Conservation (phyloP, 345 rosid genomes). For the Trapa incisa region DNA sequence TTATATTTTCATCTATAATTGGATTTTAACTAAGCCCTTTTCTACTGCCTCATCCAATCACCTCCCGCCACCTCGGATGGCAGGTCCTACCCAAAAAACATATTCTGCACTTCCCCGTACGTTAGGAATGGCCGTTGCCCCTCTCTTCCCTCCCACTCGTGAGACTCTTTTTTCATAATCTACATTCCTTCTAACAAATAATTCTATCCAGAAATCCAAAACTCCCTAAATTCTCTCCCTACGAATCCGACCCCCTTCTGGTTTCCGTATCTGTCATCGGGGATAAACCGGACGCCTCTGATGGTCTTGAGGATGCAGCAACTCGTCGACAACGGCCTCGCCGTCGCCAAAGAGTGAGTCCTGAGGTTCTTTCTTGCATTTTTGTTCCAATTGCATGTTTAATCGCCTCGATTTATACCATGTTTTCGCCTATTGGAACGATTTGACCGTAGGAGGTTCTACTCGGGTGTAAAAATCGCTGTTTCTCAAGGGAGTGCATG, state of each 20-base stretch:
- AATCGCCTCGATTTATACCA: background rate
- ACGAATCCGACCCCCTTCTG: background rate
- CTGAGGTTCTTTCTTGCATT: slow-evolving; percentile 9
- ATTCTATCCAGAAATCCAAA: background rate
- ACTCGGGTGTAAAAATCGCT: background rate
- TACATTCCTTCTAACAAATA: background rate
- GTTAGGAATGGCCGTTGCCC: background rate
- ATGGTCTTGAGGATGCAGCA: slow-evolving; percentile 42
- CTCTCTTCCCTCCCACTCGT: background rate
- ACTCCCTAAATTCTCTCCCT: background rate
- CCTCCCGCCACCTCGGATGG: too few species aligned
- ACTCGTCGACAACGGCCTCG: slow-evolving; percentile 72
- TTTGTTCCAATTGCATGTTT: background rate
- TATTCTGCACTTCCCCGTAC: too few species aligned
- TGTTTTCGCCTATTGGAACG: background rate
- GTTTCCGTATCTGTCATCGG: background rate
- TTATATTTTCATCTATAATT: too few species aligned
- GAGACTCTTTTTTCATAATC: background rate
- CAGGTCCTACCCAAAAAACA: too few species aligned
- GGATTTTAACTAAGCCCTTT: too few species aligned
- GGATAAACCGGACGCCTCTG: background rate
- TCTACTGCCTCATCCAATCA: too few species aligned
- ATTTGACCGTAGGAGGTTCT: background rate
- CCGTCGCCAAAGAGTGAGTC: slow-evolving; percentile 86
- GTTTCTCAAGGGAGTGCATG: background rate